These are phyloP conservation scores for Xanthoconium stramineum DNA, from an alignment of 768 basidiomycete genomes.

Conservation along the genomic window DNA sequence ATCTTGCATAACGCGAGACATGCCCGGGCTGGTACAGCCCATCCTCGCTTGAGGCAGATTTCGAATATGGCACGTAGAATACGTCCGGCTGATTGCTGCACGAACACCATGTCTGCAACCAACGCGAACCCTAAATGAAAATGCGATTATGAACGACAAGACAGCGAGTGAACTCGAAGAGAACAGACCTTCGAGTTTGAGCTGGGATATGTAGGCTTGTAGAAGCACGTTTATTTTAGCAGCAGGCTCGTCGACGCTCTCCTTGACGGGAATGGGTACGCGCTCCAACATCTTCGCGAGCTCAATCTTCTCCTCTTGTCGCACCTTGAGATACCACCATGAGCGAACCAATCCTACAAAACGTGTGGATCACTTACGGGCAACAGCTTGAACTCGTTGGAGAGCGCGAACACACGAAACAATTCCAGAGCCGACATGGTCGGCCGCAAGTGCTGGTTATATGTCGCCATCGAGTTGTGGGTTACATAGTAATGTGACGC, in stretches of 20 bases:
- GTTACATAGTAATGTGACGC: constrained; percentile 35
- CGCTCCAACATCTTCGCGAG: constrained; percentile 3
- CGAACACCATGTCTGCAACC: constrained; percentile 76
- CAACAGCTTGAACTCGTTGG: constrained; percentile 4
- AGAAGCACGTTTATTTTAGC: constrained; percentile 87
- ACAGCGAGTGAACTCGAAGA: neutral
- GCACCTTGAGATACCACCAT: constrained; percentile 40
- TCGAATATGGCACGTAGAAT: constrained; percentile 4
- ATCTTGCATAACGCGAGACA: constrained; percentile 95
- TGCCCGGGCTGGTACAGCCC: constrained; percentile 90
- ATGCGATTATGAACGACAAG: neutral
- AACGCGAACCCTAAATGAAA: neutral
- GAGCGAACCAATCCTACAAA: neutral
- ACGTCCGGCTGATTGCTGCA: constrained; percentile 93
- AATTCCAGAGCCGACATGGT: constrained; percentile 88
- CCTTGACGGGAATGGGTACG: constrained; percentile 81
- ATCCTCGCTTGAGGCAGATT: constrained; percentile 65
- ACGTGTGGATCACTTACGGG: constrained; percentile 16
- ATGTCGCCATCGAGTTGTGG: constrained; percentile 92
- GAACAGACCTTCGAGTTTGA: constrained; percentile 1
- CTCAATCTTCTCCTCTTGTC: constrained; percentile 55
- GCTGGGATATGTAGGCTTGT: constrained; percentile 2
- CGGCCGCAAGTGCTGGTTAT: constrained; percentile 89
- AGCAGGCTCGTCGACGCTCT: constrained; percentile 91
- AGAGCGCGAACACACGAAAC: constrained; percentile 1